These are phyloP conservation scores for Suhomyces prunicola DNA, from an alignment of 805 yeast species.

Conservation along the genomic window DNA sequence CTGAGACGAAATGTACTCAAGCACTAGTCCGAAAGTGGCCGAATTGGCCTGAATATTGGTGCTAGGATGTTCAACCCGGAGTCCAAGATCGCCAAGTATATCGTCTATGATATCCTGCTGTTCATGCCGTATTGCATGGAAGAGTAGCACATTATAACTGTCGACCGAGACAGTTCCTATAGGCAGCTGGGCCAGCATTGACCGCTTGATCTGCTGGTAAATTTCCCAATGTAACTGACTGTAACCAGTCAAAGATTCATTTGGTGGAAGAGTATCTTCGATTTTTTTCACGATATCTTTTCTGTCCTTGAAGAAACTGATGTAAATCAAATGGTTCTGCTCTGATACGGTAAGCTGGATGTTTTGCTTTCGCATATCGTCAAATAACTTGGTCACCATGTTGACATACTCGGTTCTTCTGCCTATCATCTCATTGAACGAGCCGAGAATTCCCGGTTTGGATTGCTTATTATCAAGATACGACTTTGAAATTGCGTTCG, in stretches of 20 bases:
- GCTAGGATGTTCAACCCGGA: neutral
- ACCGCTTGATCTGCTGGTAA: conserved; percentile 15
- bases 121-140: conserved; percentile 28
- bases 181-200: conserved; percentile 7
- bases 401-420: conserved; percentile 18
- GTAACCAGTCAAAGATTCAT: conserved; percentile 1
- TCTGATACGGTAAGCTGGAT: conserved; percentile 30
- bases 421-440: conserved; percentile 17
- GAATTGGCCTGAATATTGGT: conserved; percentile 12
- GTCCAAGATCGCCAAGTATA: conserved; percentile 10
- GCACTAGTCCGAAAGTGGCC: conserved; percentile 16
- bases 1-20: conserved; percentile 10
- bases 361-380: conserved; percentile 23
- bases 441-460: conserved; percentile 7
- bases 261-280: neutral
- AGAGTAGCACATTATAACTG: conserved; percentile 24
- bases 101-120: conserved; percentile 19
- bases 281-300: conserved; percentile 17
- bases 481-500: conserved; percentile 18
- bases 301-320: conserved; percentile 31
- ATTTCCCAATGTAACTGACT: conserved; percentile 18
- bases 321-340: conserved; percentile 25
- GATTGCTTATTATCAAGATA: neutral
- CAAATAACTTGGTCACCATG: conserved; percentile 21
- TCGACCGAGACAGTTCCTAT: conserved; percentile 10